Evolutionary conservation across 169 alveolate species (phyloP), one percentile per base, ranked within the genome.

Genomic region (Toxoplasma gondii): DNA sequence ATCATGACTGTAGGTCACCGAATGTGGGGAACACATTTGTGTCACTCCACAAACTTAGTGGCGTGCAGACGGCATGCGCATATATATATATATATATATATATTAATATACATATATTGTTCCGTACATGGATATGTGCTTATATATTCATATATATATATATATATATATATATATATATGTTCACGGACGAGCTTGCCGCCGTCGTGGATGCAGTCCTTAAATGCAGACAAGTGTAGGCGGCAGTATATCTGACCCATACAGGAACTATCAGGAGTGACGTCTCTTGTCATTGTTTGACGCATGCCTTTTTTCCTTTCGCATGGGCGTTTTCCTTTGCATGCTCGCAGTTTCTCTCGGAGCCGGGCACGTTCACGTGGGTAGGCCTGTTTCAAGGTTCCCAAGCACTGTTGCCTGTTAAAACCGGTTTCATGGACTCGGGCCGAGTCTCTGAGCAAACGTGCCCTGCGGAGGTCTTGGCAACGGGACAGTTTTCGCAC

Each of bases 351-450:
- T 82, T 82, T 24, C 67, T 82, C 38, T 12, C 69, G 38, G 69
- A 38, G 38, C 90, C 69, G 17, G 90, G n/a, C 29, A 19, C 69
- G 34, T 29, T 29, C n/a, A 10, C 90, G 27, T 82, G 90, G 90
- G 90, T 82, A 10, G 90, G 90, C 17, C 90, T 82, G 54, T 82
- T 41, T 24, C 90, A 82, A 24, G 44, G 41, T 7, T 5, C n/a
- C 31, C 90, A 82, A 24, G 90, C 41, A 67, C n/a, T 41, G 16
- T 19, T 44, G 38, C 64, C 90, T 2, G 67, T 43, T 64, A 82
- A 17, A 27, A 12, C 90, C 90, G 24, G 16, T 43, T 22, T 10
- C 38, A 0, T 49, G 31, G 36, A 12, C 44, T 31, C 34, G 36
- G 1, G 19, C n/a, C 90, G 90, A 12, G 36, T 82, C 5, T 24